Evolutionary conservation across 805 yeast species (phyloP).

Genomic region (Pichia ethanolica): DNA sequence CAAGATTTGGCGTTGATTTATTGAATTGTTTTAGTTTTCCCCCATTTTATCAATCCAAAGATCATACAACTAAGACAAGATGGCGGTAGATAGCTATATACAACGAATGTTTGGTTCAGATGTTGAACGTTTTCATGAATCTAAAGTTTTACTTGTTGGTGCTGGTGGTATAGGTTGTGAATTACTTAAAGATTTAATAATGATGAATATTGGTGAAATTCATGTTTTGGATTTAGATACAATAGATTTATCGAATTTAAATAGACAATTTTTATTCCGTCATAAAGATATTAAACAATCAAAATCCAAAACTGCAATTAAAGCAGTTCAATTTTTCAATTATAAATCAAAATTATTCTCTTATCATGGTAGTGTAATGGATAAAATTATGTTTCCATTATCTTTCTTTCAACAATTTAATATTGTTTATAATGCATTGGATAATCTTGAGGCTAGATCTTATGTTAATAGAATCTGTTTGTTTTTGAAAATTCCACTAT

Average conservation of each 20-base stretch:
- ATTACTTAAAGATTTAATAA: conserved; percentile 67
- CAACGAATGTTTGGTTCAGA: conserved; percentile 37
- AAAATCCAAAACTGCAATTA: conserved; percentile 77
- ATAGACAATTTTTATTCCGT: conserved; percentile 87
- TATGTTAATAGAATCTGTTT: conserved; percentile 82
- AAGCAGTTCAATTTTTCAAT: conserved; percentile 72
- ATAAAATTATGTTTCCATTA: conserved; percentile 58
- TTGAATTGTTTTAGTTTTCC: too few species aligned
- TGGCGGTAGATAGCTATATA: conserved; percentile 27
- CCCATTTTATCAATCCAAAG: too few species aligned
- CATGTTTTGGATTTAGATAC: conserved; percentile 95
- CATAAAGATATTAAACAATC: conserved; percentile 85
- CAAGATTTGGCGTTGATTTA: too few species aligned
- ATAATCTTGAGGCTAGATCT: conserved; percentile 85
- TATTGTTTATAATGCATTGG: conserved; percentile 85
- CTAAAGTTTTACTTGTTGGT: conserved; percentile 77
- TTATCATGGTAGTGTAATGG: conserved; percentile 85
- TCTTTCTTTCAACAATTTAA: conserved; percentile 74
- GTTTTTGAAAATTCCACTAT: conserved; percentile 62
- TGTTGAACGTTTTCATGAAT: conserved; percentile 22
- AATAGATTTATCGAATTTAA: conserved; percentile 84
- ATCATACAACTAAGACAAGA: not conserved
- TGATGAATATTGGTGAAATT: conserved; percentile 78
- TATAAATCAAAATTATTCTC: conserved; percentile 60
- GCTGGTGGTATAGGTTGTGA: conserved; percentile 98